Evolutionary conservation across 1,139 yeast species (phyloP).

Genomic region (Saccharomyces hybrid): DNA sequence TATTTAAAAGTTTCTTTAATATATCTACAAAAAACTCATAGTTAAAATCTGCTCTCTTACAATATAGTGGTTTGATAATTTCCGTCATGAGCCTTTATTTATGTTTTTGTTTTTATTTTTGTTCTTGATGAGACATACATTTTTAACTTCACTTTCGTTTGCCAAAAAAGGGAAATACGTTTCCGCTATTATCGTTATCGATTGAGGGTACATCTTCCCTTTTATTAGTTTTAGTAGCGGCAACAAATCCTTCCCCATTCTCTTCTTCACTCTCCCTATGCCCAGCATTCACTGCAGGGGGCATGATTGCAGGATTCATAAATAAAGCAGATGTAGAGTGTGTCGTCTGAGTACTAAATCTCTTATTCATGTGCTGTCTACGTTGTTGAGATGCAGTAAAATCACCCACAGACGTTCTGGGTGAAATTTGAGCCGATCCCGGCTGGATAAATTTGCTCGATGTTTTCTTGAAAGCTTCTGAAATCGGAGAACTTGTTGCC

Average conservation of each 20-base stretch:
- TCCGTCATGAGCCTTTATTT: no score
- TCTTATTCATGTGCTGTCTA: not conserved
- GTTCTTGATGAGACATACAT: no score
- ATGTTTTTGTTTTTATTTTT: no score
- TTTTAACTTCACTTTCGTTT: not conserved
- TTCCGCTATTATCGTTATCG: not conserved
- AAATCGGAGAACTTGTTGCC: not conserved
- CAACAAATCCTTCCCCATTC: not conserved
- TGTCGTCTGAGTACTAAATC: constrained; percentile 4
- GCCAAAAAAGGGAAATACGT: not conserved
- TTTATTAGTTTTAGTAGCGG: not conserved
- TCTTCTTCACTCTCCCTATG: not conserved
- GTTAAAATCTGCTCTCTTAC: no score
- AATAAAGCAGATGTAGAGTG: not conserved
- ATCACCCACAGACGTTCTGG: constrained; percentile 1
- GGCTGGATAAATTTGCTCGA: not conserved
- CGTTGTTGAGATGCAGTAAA: not conserved
- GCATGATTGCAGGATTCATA: constrained; percentile 5
- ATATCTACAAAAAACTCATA: no score
- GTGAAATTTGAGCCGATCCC: not conserved
- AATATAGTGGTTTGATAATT: no score
- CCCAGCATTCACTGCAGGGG: constrained; percentile 1
- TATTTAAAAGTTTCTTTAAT: no score
- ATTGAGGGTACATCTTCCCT: not conserved
- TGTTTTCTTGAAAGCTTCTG: not conserved